These are phyloP conservation scores for Ashbya aceris DNA, from an alignment of 1,139 yeast genomes.

Conservation along the genomic window DNA sequence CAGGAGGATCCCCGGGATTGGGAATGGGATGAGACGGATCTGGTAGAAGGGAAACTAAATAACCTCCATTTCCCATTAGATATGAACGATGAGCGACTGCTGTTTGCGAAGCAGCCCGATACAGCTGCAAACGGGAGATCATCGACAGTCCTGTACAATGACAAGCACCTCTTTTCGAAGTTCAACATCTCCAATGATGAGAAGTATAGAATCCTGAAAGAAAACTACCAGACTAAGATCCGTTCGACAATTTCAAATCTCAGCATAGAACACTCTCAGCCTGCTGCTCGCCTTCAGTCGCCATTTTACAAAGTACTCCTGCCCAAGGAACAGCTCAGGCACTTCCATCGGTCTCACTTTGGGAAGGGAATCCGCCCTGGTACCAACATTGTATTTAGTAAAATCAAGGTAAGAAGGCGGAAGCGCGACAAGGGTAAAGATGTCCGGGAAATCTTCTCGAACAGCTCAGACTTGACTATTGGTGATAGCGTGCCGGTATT, in stretches of 20 bases:
- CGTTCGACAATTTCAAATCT: constrained; percentile 89
- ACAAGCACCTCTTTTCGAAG: constrained; percentile 36
- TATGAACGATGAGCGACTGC: constrained; percentile 76
- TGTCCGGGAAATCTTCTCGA: constrained; percentile 59
- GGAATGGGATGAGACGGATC: constrained; percentile 69
- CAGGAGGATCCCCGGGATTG: constrained; percentile 34
- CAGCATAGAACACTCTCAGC: constrained; percentile 83
- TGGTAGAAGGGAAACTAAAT: constrained; percentile 63
- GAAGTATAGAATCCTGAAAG: constrained; percentile 72
- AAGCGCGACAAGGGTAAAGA: constrained; percentile 86
- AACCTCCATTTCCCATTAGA: constrained; percentile 47
- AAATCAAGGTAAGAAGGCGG: constrained; percentile 69
- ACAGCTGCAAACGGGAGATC: constrained; percentile 12
- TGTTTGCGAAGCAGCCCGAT: constrained; percentile 40
- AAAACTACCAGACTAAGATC: constrained; percentile 83
- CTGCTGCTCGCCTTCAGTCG: constrained; percentile 77
- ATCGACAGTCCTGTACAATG: constrained; percentile 16
- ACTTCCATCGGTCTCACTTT: constrained; percentile 75
- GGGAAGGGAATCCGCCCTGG: constrained; percentile 58
- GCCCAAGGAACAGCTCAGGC: constrained; percentile 59
- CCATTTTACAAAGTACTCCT: constrained; percentile 84
- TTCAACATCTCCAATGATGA: constrained; percentile 85
- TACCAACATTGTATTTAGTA: constrained; percentile 64
- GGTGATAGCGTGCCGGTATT: constrained; percentile 77
- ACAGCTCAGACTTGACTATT: constrained; percentile 66